phyloP scores from a whole-genome alignment of 208 protist species.

The Hexamita inflata region DNA sequence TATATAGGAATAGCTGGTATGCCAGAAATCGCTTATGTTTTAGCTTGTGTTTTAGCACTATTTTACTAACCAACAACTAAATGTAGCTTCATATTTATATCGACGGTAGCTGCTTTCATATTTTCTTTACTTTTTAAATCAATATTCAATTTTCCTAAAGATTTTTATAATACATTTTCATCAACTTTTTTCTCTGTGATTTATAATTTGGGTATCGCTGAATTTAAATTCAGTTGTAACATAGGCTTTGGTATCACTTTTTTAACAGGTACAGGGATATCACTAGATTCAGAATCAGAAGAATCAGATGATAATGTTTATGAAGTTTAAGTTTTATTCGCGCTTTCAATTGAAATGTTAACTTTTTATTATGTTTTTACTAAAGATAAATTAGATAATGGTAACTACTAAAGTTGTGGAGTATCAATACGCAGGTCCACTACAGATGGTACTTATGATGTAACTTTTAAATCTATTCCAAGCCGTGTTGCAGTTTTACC shows the following conservation, averaged over 20 bases:
- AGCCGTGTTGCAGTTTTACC: background rate
- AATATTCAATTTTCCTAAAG: too few relatives aligned
- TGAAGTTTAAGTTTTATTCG: too few relatives aligned
- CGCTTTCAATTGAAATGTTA: background rate
- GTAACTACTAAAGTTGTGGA: background rate
- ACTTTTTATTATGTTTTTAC: background rate
- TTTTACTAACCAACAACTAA: background rate
- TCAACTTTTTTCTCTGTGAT: background rate
- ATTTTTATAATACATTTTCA: background rate
- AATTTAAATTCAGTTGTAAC: background rate
- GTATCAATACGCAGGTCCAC: background rate
- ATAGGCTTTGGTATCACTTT: too few relatives aligned
- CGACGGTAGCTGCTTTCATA: too few relatives aligned
- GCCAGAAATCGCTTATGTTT: background rate
- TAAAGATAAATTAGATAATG: background rate
- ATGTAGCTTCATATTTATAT: background rate
- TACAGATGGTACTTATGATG: too few relatives aligned
- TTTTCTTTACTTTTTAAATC: too few relatives aligned
- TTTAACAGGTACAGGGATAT: too few relatives aligned
- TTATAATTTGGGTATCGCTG: background rate
- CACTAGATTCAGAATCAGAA: too few relatives aligned
- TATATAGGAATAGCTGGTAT: constrained; percentile 23
- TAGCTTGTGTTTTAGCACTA: background rate
- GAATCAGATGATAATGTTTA: too few relatives aligned
- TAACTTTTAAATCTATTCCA: background rate